Conservation (phyloP, 2,329 filamentous ascomycete genomes). For the Aureobasidium uvarum region DNA sequence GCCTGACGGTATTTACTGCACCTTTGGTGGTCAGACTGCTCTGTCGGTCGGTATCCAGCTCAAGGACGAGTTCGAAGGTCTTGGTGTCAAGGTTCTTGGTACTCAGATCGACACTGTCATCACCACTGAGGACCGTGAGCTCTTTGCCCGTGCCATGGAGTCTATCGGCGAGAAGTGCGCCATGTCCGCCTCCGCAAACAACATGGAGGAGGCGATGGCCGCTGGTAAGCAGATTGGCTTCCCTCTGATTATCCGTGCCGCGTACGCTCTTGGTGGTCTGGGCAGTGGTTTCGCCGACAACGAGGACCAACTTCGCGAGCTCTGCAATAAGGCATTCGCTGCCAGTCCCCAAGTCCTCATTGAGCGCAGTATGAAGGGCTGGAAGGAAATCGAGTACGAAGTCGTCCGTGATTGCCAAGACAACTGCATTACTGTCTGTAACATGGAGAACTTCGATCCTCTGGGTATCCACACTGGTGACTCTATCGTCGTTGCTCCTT, state of each 20-base stretch:
- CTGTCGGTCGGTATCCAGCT: constrained; percentile 96
- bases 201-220: constrained; percentile 80
- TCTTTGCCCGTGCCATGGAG: constrained; percentile 98
- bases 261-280: constrained; percentile 90
- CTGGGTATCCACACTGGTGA: constrained; percentile 97
- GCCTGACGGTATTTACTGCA: constrained; percentile 95
- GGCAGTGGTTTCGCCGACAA: constrained; percentile 95
- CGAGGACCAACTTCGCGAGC: constrained; percentile 73
- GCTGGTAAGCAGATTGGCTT: constrained; percentile 90
- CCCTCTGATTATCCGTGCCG: constrained; percentile 94
- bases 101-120: constrained; percentile 98
- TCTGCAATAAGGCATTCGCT: constrained; percentile 93
- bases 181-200: constrained; percentile 91
- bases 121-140: constrained; percentile 95
- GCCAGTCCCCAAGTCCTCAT: constrained; percentile 95
- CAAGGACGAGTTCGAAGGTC: constrained; percentile 90
- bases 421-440: constrained; percentile 99
- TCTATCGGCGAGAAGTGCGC: constrained; percentile 97
- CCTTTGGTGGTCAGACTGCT: constrained; percentile 96
- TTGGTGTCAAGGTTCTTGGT: constrained; percentile 91
- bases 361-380: constrained; percentile 98
- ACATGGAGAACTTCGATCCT: constrained; percentile 99
- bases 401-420: constrained; percentile 93
- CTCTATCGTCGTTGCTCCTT: constrained; percentile 96
- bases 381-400: constrained; percentile 99